Base-by-base conservation (phyloP, 1,284 basidiomycete genomes). In the Rhizoctonia solani region DNA sequence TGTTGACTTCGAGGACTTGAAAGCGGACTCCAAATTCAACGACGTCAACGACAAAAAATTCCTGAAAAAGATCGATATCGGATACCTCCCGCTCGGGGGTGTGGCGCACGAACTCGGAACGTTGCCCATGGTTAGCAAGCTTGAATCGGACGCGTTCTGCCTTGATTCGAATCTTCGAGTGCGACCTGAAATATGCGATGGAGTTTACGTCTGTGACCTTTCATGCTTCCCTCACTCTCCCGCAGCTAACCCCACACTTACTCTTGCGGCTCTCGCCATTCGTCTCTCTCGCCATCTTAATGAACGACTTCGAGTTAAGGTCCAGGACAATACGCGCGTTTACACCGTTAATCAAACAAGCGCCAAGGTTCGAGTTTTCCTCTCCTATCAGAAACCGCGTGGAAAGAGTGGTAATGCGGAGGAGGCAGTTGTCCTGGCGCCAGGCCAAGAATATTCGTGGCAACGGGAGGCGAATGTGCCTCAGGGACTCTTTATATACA, bases 171-270 rank as follows among this genome's bases (percentile, higher is more conserved):
- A 61, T 34, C 58, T 68, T 34, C 46, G 46, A 14, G 34, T 68
- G 4, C n/a, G 21, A 9, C 53, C 69, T 16, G 39, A 69, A 2
- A 14, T 56, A 14, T 14, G n/a, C 19, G 46, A 42, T 25, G 68
- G 68, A 4, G 68, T 72, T 0, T 71, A 69, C 32, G 68, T 72
- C 34, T 71, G 71, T 59, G 71, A 72, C 23, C 58, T 69, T 32
- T 72, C 71, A 16, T 32, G 69, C 23, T 69, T 72, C 54, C 71
- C 71, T 9, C 52, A 52, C 32, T 70, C 71, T 3, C 71, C 71
- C 32, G 68, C 67, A 29, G 70, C 68, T n/a, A 72, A 72, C 44
- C 71, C 71, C 3, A 69, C 71, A 14, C 53, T 72, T 14, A 70
- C 71, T 4, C 67, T 71, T n/a, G 69, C 67, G 11, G 69, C 69